Base-by-base conservation (phyloP, 1,139 yeast genomes). In the Yamadazyma dendronema region DNA sequence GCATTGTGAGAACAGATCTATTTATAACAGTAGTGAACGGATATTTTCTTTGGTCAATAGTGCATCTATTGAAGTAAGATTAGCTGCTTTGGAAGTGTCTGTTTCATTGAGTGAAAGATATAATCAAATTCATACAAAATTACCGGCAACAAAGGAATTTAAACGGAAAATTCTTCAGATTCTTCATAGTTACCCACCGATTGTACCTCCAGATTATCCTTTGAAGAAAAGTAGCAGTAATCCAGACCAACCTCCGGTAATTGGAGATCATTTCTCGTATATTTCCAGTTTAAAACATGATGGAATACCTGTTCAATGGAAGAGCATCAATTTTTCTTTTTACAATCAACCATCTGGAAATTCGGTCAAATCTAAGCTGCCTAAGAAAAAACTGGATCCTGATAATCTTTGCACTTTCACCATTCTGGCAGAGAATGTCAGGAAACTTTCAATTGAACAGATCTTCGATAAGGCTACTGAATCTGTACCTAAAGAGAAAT, bases 1-100 rank as follows among this genome's bases (percentile, higher is more conserved):
- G 31, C 80, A 85, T 49, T 84, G 94, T 43, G 70, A 81, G 17
- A 81, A 82, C 50, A 72, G 87, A 43, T 73, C 74, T 37, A 69
- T 87, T 13, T 90, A 86, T 57, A 68, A 81, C 14, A 81, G 90
- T 25, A 65, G 77, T 31, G 85, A 84, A 40, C 68, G 83, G 36
- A 68, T 89, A 40, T 77, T 72, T 43, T 70, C 70, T 33, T 64
- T 90, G 46, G 56, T 89, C 37, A 76, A 75, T 42, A 73, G 84
- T 12, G 77, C 81, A 3, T 77, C 84, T 7, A 62, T 84, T 24
- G 72, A 71, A 28, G 75, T 88, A 7, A 72, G 83, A 40, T 65
- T 82, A 33, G 69, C 77, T 5, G 82, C 89, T 0, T 62, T 88
- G 52, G 78, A 75, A 42, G 79, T 86, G n/a, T 74, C 80, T 33